phyloP scores from a whole-genome alignment of 805 yeast species.

The Candida khao-thaluensis region DNA sequence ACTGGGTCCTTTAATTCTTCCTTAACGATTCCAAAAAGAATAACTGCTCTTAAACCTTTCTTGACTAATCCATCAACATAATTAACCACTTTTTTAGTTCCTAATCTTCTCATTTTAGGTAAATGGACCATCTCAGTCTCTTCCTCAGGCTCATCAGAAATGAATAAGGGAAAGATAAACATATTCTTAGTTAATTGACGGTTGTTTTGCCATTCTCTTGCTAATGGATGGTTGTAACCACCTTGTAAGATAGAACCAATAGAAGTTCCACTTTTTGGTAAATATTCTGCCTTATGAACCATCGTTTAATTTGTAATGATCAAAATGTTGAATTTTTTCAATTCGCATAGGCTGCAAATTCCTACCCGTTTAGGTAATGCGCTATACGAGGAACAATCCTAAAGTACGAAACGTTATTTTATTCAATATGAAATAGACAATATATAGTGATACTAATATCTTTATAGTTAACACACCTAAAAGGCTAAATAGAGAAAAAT shows the following conservation, averaged over 20 bases:
- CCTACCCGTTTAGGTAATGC: neutral
- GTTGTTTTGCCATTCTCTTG: constrained; percentile 89
- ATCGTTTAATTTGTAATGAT: neutral
- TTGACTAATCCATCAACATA: constrained; percentile 66
- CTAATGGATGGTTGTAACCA: constrained; percentile 87
- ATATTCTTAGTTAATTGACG: constrained; percentile 79
- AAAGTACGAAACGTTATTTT: no score
- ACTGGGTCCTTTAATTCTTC: constrained; percentile 72
- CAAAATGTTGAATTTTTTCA: constrained; percentile 1
- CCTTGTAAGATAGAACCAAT: constrained; percentile 84
- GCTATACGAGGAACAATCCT: neutral
- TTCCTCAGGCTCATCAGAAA: constrained; percentile 79
- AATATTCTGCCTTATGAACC: constrained; percentile 71
- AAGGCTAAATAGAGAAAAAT: no score
- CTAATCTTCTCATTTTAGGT: constrained; percentile 87
- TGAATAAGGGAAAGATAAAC: constrained; percentile 91
- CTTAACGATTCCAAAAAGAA: constrained; percentile 84
- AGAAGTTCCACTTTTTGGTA: constrained; percentile 55
- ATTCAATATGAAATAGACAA: no score
- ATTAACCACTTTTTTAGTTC: constrained; percentile 73
- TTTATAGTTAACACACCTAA: no score
- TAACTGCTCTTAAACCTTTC: constrained; percentile 83
- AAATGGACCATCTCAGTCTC: constrained; percentile 70
- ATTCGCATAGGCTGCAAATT: constrained; percentile 1
- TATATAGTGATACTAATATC: no score